These are phyloP conservation scores for Kuraishia molischiana DNA, from an alignment of 805 yeast species.

Conservation along the genomic window DNA sequence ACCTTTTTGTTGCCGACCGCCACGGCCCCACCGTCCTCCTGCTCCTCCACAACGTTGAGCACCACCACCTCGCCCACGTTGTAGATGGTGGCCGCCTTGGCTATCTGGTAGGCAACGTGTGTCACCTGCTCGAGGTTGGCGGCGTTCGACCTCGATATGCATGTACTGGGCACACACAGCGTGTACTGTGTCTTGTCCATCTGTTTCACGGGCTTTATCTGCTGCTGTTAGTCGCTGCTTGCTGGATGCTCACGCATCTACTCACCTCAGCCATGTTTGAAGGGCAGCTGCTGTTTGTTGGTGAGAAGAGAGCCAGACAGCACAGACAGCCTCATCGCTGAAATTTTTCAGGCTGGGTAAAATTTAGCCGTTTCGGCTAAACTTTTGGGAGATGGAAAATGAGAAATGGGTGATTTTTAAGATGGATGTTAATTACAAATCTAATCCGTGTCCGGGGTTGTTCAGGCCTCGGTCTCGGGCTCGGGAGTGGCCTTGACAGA, in stretches of 20 bases:
- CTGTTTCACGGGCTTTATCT: background rate
- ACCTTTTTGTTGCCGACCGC: slow-evolving; percentile 8
- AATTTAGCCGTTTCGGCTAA: too few relatives aligned
- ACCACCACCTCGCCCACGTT: slow-evolving; percentile 69
- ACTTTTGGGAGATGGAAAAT: too few relatives aligned
- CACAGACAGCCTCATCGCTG: too few relatives aligned
- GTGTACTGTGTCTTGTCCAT: slow-evolving; percentile 28
- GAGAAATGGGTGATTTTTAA: slow-evolving; percentile 6
- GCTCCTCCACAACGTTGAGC: slow-evolving; percentile 34
- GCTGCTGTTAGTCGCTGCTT: background rate
- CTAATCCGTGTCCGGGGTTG: background rate
- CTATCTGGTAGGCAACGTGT: slow-evolving; percentile 64
- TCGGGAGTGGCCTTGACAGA: background rate
- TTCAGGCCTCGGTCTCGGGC: too few relatives aligned
- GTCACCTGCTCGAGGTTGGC: slow-evolving; percentile 66
- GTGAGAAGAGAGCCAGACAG: too few relatives aligned
- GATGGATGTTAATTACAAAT: too few relatives aligned
- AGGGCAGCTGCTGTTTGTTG: background rate
- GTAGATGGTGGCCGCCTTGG: slow-evolving; percentile 61
- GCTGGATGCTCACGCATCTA: too few relatives aligned
- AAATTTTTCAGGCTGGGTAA: too few relatives aligned
- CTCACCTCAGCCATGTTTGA: background rate
- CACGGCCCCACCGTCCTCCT: slow-evolving; percentile 6
- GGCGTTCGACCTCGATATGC: slow-evolving; percentile 46
- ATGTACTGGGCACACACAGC: slow-evolving; percentile 65